Evolutionary conservation across 805 yeast species (phyloP), one percentile per base, ranked within the genome.

Genomic region (Millerozyma acaciae): DNA sequence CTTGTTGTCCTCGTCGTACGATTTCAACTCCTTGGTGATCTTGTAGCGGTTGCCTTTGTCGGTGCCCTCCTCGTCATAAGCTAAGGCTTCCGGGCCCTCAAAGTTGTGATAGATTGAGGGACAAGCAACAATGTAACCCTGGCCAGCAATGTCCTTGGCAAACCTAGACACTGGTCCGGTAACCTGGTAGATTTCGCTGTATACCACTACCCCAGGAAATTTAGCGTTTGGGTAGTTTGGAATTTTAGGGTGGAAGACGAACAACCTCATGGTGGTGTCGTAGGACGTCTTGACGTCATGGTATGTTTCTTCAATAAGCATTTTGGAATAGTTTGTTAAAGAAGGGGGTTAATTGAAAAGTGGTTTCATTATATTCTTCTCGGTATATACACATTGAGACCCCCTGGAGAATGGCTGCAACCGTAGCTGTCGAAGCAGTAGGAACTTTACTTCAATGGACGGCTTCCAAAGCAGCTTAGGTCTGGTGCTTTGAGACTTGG

Each of bases 91-190:
- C 21, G 73, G 75, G 20, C 72, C 65, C 33, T 68, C 79, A 50
- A 80, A 84, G 53, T 84, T 82, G 55, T 84, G 94, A 56, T 84
- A 84, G 27, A 81, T 78, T 3, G 86, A 78, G 1, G 93, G 93
- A 16, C 83, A 80, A n/a, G 79, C 84, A 17, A 76, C 87, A 32
- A 84, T 78, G 55, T 73, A 84, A 0, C 94, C 94, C 50, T 80
- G 82, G 15, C 85, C 78, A 1, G 90, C 90, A 48, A 84, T 84
- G 44, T 73, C 79, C 46, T 80, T 80, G 19, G 86, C 90, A 50
- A 84, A 79, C 40, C 93, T 63, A 5, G 83, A 62, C 18, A 84
- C 94, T 3, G 94, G 93, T 0, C 94, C 94, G 6, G 86, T 79
- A 28, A 66, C 90, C 57, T 84, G 94, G 56, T 84, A 84, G 44